Base-by-base conservation (phyloP, 1,139 yeast species). In the Magnusiomyces magnusii region DNA sequence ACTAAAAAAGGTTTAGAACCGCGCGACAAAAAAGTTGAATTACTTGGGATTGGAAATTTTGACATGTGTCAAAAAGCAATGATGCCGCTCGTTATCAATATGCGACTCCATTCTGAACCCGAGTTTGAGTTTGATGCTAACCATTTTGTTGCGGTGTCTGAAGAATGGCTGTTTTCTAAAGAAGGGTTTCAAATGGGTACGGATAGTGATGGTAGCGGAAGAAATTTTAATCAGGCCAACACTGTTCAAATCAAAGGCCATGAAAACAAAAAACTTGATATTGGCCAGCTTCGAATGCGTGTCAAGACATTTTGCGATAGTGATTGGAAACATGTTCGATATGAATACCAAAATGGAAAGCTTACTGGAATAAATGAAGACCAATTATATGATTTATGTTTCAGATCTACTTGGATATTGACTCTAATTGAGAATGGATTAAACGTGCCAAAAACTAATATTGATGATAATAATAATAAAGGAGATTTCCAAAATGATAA, bases 111-210 rank as follows among this genome's bases (percentile, higher is more conserved):
- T 61, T 85, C 83, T 50, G 77, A 82, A 23, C 92, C 95, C 0
- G 79, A 83, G 1, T 83, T 88, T 71, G 89, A 85, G 64, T 84
- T 87, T 65, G 84, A 80, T 58, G 74, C 82, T 50, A 83, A 84
- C 64, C 85, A 83, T 63, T 87, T 87, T 63, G 79, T 86, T 36
- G 95, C 95, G 0, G 90, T 89, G 1, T 85, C 91, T 65, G 95
- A 91, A 51, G 87, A 86, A 71, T 87, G 91, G 88, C 87, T 86
- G 68, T 82, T 90, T 2, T 76, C 86, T 9, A 77, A 79, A n/a
- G 78, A 77, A 42, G 75, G 84, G 2, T 74, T 73, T 56, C 66
- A 69, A 15, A 63, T 73, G 62, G n/a, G n/a, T n/a, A n/a, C n/a
- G n/a, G n/a, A n/a, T n/a, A n/a, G n/a, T n/a, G n/a, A n/a, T n/a